Evolutionary conservation across 768 basidiomycete species (phyloP).

Genomic region (Amanita exitialis): DNA sequence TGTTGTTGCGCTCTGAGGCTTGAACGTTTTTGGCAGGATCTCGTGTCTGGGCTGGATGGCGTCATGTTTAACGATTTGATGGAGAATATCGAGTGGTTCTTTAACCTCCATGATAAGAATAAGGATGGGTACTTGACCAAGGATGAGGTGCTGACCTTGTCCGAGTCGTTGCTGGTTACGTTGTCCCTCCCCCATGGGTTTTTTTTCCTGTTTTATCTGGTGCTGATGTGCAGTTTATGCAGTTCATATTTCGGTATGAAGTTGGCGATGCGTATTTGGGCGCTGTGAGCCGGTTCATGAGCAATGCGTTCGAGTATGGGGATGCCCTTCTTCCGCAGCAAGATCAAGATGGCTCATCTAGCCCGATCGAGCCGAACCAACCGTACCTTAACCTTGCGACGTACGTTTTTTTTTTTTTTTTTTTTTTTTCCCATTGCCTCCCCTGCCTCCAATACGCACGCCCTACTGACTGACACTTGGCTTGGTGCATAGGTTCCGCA

Average conservation of each 20-base stretch:
- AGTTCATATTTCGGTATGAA: constrained; percentile 99
- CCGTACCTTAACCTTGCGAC: constrained; percentile 91
- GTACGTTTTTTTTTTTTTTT: too few species aligned
- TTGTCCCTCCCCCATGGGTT: too few species aligned
- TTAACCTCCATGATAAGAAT: constrained; percentile 91
- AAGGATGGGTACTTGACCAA: constrained; percentile 93
- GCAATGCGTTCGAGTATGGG: constrained; percentile 97
- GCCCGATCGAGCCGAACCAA: constrained; percentile 59
- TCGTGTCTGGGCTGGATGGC: constrained; percentile 80
- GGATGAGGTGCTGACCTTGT: constrained; percentile 92
- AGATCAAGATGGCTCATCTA: constrained; percentile 30
- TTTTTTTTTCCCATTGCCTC: not conserved
- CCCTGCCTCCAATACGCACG: not conserved
- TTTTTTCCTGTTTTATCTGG: not conserved
- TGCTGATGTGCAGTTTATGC: not conserved
- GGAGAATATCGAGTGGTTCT: constrained; percentile 99
- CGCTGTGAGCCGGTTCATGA: constrained; percentile 94
- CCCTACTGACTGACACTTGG: constrained; percentile 4
- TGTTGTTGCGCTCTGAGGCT: not conserved
- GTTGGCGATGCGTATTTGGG: constrained; percentile 94
- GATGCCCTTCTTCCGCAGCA: constrained; percentile 73
- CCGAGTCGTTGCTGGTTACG: constrained; percentile 90
- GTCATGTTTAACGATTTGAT: constrained; percentile 96
- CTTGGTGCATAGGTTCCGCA: constrained; percentile 66
- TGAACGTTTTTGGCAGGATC: constrained; percentile 44